Conservation (phyloP, 2,329 filamentous ascomycete species). For the Aspergillus pseudonomiae region DNA sequence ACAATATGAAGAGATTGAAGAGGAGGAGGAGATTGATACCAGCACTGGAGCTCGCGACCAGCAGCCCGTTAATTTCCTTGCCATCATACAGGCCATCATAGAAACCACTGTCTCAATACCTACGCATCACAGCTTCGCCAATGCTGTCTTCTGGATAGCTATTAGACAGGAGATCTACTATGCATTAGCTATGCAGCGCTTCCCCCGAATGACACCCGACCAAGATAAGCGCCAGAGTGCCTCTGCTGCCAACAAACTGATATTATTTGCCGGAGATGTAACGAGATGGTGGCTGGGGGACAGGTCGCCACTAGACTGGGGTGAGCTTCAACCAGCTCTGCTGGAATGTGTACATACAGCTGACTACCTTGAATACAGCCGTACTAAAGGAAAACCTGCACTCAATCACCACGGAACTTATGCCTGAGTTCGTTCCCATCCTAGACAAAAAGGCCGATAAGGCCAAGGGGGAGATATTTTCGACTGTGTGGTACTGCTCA, state of each 20-base stretch:
- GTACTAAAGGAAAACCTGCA: not conserved
- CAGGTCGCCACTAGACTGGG: conserved; percentile 15
- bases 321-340: conserved; percentile 6
- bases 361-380: not conserved
- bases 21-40: conserved; percentile 31
- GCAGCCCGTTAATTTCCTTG: conserved; percentile 24
- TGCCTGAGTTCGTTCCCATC: conserved; percentile 13
- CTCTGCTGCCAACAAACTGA: conserved; percentile 21
- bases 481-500: conserved; percentile 26
- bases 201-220: conserved; percentile 19
- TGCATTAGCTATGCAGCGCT: conserved; percentile 22
- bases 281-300: conserved; percentile 25
- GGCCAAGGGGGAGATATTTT: conserved; percentile 24
- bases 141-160: conserved; percentile 29
- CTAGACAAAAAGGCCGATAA: conserved; percentile 20
- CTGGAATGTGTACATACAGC: not conserved
- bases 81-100: conserved; percentile 29
- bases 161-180: conserved; percentile 31
- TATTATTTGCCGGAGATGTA: conserved; percentile 25
- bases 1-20: conserved; percentile 31
- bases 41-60: conserved; percentile 16
- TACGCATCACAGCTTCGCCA: conserved; percentile 21
- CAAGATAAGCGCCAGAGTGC: conserved; percentile 11
- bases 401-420: not conserved
- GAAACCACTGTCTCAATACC: conserved; percentile 25